phyloP scores from a whole-genome alignment of 2,329 filamentous ascomycete species.

The Acarospora socialis region DNA sequence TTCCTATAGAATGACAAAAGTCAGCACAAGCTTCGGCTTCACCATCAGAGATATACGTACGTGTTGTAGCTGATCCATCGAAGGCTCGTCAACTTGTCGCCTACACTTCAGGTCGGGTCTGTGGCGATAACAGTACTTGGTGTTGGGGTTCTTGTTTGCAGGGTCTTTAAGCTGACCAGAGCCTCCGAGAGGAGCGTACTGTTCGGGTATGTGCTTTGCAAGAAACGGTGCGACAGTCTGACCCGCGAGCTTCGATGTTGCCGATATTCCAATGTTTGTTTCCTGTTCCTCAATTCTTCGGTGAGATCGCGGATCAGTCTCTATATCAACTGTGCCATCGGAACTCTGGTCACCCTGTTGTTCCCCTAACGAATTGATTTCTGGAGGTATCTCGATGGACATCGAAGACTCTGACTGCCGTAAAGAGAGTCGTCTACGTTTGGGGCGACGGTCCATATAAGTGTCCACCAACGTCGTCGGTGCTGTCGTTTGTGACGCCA shows the following conservation, averaged over 20 bases:
- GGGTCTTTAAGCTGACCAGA: constrained; percentile 7
- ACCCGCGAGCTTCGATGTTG: constrained; percentile 48
- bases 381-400: neutral
- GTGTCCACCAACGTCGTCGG: no score
- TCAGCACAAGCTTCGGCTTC: constrained; percentile 4
- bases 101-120: constrained; percentile 87
- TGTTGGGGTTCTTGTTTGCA: constrained; percentile 45
- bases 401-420: no score
- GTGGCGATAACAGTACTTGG: constrained; percentile 92
- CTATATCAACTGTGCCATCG: no score
- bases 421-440: no score
- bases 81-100: constrained; percentile 81
- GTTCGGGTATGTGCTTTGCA: constrained; percentile 73
- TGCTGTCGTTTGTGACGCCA: no score
- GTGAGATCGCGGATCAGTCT: no score
- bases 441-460: no score
- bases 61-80: constrained; percentile 88
- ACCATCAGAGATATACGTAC: constrained; percentile 35
- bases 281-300: no score
- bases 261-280: constrained; percentile 26
- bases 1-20: constrained; percentile 38
- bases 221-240: constrained; percentile 79
- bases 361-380: no score
- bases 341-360: no score
- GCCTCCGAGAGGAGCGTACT: constrained; percentile 65